phyloP scores from a whole-genome alignment of 208 protist genomes.

The Blastocrithidia nonstop region DNA sequence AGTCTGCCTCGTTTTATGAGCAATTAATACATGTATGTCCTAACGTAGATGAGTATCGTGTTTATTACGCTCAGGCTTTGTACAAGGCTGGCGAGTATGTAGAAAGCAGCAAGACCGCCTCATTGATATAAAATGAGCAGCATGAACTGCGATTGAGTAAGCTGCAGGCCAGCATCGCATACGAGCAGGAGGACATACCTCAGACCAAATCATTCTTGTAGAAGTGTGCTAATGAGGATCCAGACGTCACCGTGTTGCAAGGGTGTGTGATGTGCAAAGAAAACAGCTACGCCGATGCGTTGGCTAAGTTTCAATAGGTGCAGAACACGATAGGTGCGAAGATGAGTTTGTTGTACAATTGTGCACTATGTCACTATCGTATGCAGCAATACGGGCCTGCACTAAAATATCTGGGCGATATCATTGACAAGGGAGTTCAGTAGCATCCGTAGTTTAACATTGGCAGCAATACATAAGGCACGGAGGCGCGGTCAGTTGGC shows the following conservation, averaged over 20 bases:
- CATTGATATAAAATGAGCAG: conserved; percentile 72
- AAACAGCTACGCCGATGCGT: conserved; percentile 86
- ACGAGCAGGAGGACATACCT: conserved; percentile 85
- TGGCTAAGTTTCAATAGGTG: conserved; percentile 87
- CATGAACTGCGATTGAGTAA: conserved; percentile 67
- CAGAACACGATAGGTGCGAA: conserved; percentile 79
- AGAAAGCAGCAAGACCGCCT: conserved; percentile 76
- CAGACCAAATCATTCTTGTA: conserved; percentile 86
- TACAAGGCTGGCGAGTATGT: conserved; percentile 89
- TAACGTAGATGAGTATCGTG: conserved; percentile 88
- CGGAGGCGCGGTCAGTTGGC: conserved; percentile 88
- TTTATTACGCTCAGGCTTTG: conserved; percentile 91
- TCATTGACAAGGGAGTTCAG: conserved; percentile 90
- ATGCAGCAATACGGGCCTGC: conserved; percentile 90
- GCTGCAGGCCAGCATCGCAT: conserved; percentile 85
- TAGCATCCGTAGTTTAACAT: conserved; percentile 92
- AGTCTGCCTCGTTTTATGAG: conserved; percentile 81
- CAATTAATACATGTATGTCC: conserved; percentile 86
- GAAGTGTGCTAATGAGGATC: conserved; percentile 62
- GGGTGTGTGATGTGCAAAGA: conserved; percentile 87
- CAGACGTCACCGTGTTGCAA: conserved; percentile 75
- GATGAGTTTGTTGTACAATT: conserved; percentile 91
- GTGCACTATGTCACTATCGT: conserved; percentile 91
- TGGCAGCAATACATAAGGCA: conserved; percentile 84
- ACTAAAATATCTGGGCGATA: conserved; percentile 89